These are phyloP conservation scores for Nannochloris sp. DNA, from an alignment of 139 green algal genomes.

Conservation along the genomic window DNA sequence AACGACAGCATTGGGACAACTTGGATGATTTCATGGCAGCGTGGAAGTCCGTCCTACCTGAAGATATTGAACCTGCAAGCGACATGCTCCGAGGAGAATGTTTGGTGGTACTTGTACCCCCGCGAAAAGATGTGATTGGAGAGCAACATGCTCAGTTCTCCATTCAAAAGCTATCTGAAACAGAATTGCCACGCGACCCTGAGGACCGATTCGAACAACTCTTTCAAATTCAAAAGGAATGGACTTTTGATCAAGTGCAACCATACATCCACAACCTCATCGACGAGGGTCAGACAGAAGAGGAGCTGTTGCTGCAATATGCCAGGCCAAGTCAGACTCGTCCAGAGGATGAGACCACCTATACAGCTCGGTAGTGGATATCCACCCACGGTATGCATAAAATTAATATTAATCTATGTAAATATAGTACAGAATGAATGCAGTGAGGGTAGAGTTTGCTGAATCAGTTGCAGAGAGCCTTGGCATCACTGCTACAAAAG, in stretches of 20 bases:
- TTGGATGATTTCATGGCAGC: conserved; percentile 12
- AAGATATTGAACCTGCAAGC: conserved; percentile 25
- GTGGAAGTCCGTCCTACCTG: conserved; percentile 12
- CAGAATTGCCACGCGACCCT: conserved; percentile 35
- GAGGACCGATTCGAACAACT: conserved; percentile 43
- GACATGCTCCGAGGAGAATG: conserved; percentile 36
- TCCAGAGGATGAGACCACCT: conserved; percentile 32
- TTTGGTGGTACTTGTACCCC: conserved; percentile 16
- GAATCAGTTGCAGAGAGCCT: conserved; percentile 60
- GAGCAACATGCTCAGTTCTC: not conserved
- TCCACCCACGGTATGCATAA: not conserved
- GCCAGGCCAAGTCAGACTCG: conserved; percentile 41
- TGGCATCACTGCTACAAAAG: conserved; percentile 46
- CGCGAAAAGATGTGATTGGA: conserved; percentile 5
- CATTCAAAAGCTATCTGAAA: conserved; percentile 22
- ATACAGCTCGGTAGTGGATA: conserved; percentile 14
- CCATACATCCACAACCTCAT: conserved; percentile 43
- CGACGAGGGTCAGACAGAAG: conserved; percentile 45
- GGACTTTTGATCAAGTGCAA: conserved; percentile 40
- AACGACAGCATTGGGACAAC: conserved; percentile 15
- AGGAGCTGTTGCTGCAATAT: conserved; percentile 53
- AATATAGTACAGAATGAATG: conserved; percentile 23
- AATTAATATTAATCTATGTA: not conserved
- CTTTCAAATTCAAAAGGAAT: conserved; percentile 38
- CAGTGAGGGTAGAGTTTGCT: conserved; percentile 34